Conservation (phyloP, 306 rosid genomes). For the Malus orientalis region DNA sequence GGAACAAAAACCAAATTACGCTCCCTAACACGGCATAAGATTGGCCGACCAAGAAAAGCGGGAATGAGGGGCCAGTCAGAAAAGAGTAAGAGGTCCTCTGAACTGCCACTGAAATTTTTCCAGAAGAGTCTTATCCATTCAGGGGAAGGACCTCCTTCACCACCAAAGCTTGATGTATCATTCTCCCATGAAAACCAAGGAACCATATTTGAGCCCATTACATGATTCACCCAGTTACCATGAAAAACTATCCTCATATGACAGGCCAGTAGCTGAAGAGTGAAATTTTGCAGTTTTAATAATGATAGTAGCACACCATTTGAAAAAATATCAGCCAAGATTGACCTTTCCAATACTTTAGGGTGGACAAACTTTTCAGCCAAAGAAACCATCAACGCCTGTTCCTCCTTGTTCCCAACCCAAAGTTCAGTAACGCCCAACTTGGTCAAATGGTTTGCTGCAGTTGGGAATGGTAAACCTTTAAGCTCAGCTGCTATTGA, state of each 20-base stretch:
- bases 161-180: constrained; percentile 44
- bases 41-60: constrained; percentile 89
- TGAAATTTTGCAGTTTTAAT: constrained; percentile 61
- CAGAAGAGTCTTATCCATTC: constrained; percentile 89
- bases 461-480: constrained; percentile 92
- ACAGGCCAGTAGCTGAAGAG: constrained; percentile 61
- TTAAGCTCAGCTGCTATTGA: constrained; percentile 68
- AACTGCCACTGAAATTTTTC: constrained; percentile 51
- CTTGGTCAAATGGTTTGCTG: constrained; percentile 52
- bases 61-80: constrained; percentile 96
- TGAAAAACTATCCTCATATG: constrained; percentile 78
- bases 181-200: constrained; percentile 99
- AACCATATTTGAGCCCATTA: constrained; percentile 67
- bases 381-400: constrained; percentile 64
- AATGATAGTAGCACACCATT: constrained; percentile 43
- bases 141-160: constrained; percentile 82
- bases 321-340: constrained; percentile 53
- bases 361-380: constrained; percentile 80
- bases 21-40: constrained; percentile 84
- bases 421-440: constrained; percentile 79
- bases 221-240: constrained; percentile 77
- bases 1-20: constrained; percentile 76
- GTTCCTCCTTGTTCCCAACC: constrained; percentile 84
- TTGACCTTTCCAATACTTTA: constrained; percentile 60
- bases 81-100: constrained; percentile 61